phyloP scores from a whole-genome alignment of 1,139 yeast species.

The Nakaseomyces sp. region DNA sequence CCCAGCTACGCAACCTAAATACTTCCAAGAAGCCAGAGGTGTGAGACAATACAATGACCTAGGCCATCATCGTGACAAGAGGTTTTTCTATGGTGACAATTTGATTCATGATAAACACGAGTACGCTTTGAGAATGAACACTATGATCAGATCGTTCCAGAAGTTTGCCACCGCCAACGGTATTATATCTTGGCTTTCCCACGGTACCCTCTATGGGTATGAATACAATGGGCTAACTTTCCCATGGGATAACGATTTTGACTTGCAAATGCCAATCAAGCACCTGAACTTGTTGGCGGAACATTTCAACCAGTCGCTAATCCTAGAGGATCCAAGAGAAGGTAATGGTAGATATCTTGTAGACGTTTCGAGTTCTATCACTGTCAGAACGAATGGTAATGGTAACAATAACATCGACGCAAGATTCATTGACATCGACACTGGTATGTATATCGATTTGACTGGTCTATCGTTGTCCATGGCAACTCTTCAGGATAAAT shows the following conservation, averaged over 20 bases:
- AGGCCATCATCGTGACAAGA: constrained; percentile 63
- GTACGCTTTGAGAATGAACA: constrained; percentile 42
- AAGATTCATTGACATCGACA: constrained; percentile 64
- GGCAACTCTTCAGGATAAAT: constrained; percentile 7
- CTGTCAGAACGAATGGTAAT: constrained; percentile 35
- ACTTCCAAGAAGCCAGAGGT: constrained; percentile 41
- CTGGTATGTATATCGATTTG: constrained; percentile 68
- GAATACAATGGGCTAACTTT: constrained; percentile 56
- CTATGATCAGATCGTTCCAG: constrained; percentile 50
- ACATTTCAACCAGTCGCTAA: constrained; percentile 45
- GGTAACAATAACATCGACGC: constrained; percentile 70
- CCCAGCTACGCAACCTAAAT: constrained; percentile 36
- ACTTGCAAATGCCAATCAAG: constrained; percentile 58
- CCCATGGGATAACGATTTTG: constrained; percentile 70
- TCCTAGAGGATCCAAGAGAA: constrained; percentile 54
- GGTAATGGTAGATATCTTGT: constrained; percentile 55
- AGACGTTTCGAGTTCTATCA: constrained; percentile 44
- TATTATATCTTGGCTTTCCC: constrained; percentile 53
- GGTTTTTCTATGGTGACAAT: constrained; percentile 43
- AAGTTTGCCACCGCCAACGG: constrained; percentile 47
- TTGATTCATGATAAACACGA: constrained; percentile 29
- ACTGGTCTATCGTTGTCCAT: constrained; percentile 41
- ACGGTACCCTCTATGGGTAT: constrained; percentile 65
- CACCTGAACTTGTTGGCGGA: constrained; percentile 44
- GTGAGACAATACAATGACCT: constrained; percentile 9